These are phyloP conservation scores for Chaetomium sp. DNA, from an alignment of 2,329 filamentous ascomycete genomes.

Conservation along the genomic window DNA sequence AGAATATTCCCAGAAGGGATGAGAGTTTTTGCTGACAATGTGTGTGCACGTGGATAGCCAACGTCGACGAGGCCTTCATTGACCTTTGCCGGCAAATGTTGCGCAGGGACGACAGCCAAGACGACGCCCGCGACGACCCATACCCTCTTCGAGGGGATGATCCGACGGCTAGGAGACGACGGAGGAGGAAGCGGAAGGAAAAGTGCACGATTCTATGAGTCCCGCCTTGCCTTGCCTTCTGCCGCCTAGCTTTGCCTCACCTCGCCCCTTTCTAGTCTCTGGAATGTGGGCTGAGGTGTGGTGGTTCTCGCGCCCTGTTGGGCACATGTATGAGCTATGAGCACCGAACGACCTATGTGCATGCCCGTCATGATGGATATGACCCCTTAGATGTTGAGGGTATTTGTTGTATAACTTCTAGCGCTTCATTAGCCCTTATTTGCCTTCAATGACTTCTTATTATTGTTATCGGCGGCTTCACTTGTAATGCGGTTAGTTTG, in stretches of 20 bases:
- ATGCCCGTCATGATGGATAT: conserved; percentile 11
- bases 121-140: conserved; percentile 30
- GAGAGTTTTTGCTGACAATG: background rate
- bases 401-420: conserved; percentile 2
- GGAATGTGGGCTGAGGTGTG: too few species aligned
- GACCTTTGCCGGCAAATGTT: conserved; percentile 81
- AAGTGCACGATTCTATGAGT: conserved; percentile 22
- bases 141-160: conserved; percentile 39
- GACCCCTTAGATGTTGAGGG: background rate
- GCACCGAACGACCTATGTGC: conserved; percentile 8
- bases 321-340: conserved; percentile 8
- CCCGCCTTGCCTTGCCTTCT: background rate
- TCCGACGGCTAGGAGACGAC: conserved; percentile 18
- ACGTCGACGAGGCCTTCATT: conserved; percentile 85
- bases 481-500: too few species aligned
- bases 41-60: conserved; percentile 41
- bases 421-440: background rate
- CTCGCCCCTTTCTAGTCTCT: too few species aligned
- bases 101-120: conserved; percentile 55
- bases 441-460: background rate
- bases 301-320: too few species aligned
- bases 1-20: background rate
- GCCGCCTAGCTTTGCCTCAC: too few species aligned
- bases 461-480: too few species aligned
- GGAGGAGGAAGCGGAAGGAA: conserved; percentile 20